Base-by-base conservation (phyloP, 2,329 filamentous ascomycete species). In the Thelonectria discophora region DNA sequence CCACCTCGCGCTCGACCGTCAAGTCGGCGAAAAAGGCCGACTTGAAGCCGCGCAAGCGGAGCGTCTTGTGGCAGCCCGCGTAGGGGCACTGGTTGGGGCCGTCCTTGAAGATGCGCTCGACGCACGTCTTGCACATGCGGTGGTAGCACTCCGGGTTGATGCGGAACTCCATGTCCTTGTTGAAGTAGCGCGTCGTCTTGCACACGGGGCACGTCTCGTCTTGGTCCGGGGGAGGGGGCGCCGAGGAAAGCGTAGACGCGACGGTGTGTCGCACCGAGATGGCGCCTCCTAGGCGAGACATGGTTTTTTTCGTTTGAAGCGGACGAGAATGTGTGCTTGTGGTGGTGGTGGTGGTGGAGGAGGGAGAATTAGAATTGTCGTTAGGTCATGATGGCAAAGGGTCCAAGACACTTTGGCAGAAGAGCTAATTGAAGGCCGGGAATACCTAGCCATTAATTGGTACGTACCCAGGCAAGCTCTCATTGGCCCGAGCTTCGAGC, bases 71-170 rank as follows among this genome's bases (percentile, higher is more conserved):
- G 79, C 95, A 99, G 42, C 90, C 91, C 0, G 92, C 92, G 60
- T 97, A 92, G 1, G 95, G 95, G 75, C 96, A 99, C 64, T 93
- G 91, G 58, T 93, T 92, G 1, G 95, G 95, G 0, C 95, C 95
- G 57, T 92, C 89, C 37, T 90, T 91, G 84, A 98, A 99, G 71
- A 98, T 92, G 58, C 94, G 91, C 78, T 94, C 91, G 43, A 98
- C 94, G 81, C 95, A 99, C 59, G 92, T 94, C 76, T 93, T 90
- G 83, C 95, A 99, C 92, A 99, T 98, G 69, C 93, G 93, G 83
- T 99, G 95, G 83, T 99, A 99, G 86, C 95, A 99, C 83, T 97
- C 93, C 9, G 94, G 93, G 77, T 98, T 97, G 81, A 99, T 94
- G 70, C 95, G 90, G 80, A 99, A 98, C 67, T 90, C 86, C 86